phyloP scores from a whole-genome alignment of 495 filamentous ascomycete species.

The Tuber aestivum region DNA sequence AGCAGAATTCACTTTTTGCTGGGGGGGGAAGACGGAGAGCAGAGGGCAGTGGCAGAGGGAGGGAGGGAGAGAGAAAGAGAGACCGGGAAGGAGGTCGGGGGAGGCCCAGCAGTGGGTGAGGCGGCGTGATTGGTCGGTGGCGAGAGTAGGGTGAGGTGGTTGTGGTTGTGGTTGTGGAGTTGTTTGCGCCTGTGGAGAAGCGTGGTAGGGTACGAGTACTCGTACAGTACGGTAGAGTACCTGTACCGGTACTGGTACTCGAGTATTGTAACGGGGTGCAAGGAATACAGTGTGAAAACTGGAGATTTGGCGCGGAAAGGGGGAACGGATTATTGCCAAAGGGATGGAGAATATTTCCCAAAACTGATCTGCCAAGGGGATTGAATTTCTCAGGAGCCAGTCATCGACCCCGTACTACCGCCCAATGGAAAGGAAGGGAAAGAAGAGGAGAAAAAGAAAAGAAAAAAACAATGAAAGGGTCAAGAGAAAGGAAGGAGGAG shows the following conservation, averaged over 20 bases:
- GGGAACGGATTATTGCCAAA: background rate
- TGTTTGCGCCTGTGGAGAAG: background rate
- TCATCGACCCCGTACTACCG: background rate
- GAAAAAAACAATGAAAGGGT: background rate
- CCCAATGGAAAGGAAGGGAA: conserved; percentile 2
- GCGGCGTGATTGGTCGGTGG: background rate
- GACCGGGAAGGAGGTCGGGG: background rate
- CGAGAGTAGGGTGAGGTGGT: background rate
- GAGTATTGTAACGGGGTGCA: background rate
- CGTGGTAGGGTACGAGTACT: background rate
- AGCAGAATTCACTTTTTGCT: background rate
- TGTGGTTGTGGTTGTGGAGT: background rate
- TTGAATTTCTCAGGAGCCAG: background rate
- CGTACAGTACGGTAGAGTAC: too few relatives aligned
- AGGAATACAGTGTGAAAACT: background rate
- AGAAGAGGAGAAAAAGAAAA: background rate
- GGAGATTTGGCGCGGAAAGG: background rate
- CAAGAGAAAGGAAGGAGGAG: background rate
- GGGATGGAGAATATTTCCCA: background rate
- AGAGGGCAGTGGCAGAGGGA: background rate
- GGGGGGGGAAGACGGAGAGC: background rate
- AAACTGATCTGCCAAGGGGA: background rate
- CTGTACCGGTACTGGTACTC: too few relatives aligned
- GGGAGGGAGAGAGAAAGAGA: too few relatives aligned
- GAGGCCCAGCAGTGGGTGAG: background rate